phyloP scores from a whole-genome alignment of 176 grass and related monocot species.

The Secale cereale region DNA sequence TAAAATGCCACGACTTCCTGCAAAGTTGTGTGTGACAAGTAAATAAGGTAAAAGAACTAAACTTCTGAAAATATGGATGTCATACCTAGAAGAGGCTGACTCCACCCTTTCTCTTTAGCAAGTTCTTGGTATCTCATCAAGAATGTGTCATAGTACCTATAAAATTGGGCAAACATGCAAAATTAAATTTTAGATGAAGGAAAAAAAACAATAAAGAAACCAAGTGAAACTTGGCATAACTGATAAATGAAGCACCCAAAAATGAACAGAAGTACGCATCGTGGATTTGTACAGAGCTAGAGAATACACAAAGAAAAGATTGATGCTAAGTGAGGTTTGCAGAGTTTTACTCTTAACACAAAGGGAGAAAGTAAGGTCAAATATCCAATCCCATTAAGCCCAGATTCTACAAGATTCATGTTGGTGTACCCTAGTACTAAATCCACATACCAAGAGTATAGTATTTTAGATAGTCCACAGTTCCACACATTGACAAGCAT shows the following conservation, averaged over 20 bases:
- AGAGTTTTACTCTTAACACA: neutral
- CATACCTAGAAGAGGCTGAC: slow-evolving; percentile 79
- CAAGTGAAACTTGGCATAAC: neutral
- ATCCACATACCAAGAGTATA: neutral
- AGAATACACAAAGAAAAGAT: neutral
- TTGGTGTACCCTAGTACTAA: neutral
- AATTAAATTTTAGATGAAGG: slow-evolving; percentile 17
- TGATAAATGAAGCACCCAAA: neutral
- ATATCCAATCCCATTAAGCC: neutral
- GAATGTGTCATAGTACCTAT: slow-evolving; percentile 93
- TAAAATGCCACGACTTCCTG: neutral
- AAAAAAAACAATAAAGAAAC: neutral
- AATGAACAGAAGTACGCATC: slow-evolving; percentile 10
- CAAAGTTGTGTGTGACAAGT: neutral
- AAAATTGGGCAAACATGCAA: neutral
- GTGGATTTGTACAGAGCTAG: neutral
- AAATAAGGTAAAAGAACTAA: neutral
- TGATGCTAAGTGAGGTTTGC: neutral
- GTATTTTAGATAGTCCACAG: neutral
- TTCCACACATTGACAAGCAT: neutral
- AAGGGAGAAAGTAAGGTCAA: neutral
- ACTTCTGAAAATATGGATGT: neutral
- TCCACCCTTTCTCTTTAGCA: slow-evolving; percentile 73
- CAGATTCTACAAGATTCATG: slow-evolving; percentile 2
- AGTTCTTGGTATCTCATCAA: slow-evolving; percentile 81